Conservation (phyloP, 1,139 yeast species). For the Candida albicans region DNA sequence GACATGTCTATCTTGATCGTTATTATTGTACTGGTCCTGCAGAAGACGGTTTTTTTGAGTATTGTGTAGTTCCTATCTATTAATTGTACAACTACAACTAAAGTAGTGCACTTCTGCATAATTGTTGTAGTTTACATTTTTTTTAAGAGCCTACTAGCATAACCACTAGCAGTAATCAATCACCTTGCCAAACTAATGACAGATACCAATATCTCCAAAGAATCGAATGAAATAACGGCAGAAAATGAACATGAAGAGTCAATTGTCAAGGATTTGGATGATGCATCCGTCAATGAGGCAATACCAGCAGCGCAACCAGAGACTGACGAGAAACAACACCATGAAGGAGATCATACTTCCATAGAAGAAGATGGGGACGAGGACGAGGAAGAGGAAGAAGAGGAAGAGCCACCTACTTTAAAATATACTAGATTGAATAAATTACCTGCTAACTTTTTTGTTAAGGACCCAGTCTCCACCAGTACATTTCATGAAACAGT, state of each 20-base stretch:
- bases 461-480: slow-evolving; percentile 75
- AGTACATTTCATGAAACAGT: slow-evolving; percentile 57
- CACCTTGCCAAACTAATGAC: too few species aligned
- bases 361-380: slow-evolving; percentile 19
- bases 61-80: too few species aligned
- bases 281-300: slow-evolving; percentile 1
- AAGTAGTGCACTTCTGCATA: too few species aligned
- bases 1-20: too few species aligned
- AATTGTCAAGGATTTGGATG: slow-evolving; percentile 3
- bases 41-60: too few species aligned
- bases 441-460: slow-evolving; percentile 67
- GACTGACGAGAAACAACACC: slow-evolving; percentile 10
- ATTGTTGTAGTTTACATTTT: too few species aligned
- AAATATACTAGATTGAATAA: slow-evolving; percentile 68
- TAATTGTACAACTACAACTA: too few species aligned
- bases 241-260: slow-evolving; percentile 13
- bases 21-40: too few species aligned
- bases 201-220: not conserved
- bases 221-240: not conserved
- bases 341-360: slow-evolving; percentile 8
- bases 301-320: not conserved
- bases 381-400: slow-evolving; percentile 45
- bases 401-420: slow-evolving; percentile 69
- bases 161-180: too few species aligned
- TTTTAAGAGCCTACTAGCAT: too few species aligned